phyloP scores from a whole-genome alignment of 345 rosid genomes.

The Cardamine resedifolia region DNA sequence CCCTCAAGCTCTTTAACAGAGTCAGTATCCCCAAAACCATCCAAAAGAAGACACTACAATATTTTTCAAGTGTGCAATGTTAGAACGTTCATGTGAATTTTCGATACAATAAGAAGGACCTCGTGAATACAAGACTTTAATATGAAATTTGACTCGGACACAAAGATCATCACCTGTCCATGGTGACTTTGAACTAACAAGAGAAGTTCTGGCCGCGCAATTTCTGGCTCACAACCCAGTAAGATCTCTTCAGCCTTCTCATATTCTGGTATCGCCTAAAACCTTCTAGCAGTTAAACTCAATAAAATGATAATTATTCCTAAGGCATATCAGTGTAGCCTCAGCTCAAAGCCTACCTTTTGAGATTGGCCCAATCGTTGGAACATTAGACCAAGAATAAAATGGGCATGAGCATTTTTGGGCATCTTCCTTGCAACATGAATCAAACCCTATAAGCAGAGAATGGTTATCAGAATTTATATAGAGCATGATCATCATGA shows the following conservation, averaged over 20 bases:
- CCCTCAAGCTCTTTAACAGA: constrained; percentile 76
- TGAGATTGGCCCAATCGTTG: constrained; percentile 89
- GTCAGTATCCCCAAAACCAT: constrained; percentile 57
- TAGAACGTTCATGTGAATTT: background rate
- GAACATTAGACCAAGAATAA: constrained; percentile 90
- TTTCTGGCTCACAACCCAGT: constrained; percentile 71
- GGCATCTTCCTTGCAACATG: constrained; percentile 98
- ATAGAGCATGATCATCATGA: constrained; percentile 1
- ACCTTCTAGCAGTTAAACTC: constrained; percentile 18
- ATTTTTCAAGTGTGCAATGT: constrained; percentile 19
- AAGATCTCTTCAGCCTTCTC: constrained; percentile 95
- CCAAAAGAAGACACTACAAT: constrained; percentile 74
- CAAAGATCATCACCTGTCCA: constrained; percentile 71
- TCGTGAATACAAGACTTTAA: background rate
- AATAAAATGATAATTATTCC: background rate
- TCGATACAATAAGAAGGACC: background rate
- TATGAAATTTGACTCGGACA: constrained; percentile 5
- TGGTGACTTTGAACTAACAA: constrained; percentile 91
- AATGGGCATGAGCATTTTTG: constrained; percentile 95
- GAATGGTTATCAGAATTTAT: background rate
- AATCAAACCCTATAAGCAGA: constrained; percentile 68
- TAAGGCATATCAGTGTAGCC: background rate
- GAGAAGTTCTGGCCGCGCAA: constrained; percentile 88
- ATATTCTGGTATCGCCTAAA: constrained; percentile 78
- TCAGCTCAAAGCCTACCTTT: constrained; percentile 59